These are phyloP conservation scores for Wickerhamomyces chaumierensis DNA, from an alignment of 805 yeast genomes.

Conservation along the genomic window DNA sequence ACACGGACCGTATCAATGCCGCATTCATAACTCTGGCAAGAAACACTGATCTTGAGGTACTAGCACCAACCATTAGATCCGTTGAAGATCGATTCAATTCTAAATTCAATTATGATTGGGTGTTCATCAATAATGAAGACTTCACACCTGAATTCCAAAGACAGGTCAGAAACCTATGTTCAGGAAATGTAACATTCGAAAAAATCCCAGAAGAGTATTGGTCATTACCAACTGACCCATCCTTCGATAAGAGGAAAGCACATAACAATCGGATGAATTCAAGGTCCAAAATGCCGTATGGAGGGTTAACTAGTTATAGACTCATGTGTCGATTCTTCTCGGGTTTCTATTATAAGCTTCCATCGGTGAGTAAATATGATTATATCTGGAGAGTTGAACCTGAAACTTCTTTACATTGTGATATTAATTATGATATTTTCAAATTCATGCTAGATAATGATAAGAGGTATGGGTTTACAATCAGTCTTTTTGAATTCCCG, in stretches of 20 bases:
- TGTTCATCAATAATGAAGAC: constrained; percentile 40
- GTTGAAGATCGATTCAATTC: constrained; percentile 73
- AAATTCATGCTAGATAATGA: constrained; percentile 49
- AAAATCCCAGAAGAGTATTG: constrained; percentile 33
- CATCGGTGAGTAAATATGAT: constrained; percentile 32
- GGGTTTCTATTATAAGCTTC: constrained; percentile 45
- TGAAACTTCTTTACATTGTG: constrained; percentile 42
- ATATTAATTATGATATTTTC: constrained; percentile 41
- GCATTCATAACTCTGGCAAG: constrained; percentile 39
- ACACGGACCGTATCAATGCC: constrained; percentile 37
- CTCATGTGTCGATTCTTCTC: constrained; percentile 70
- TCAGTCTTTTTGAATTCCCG: constrained; percentile 60
- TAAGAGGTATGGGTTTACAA: constrained; percentile 66
- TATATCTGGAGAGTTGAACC: constrained; percentile 58
- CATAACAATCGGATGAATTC: constrained; percentile 18
- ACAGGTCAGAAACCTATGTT: constrained; percentile 21
- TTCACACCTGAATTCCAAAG: constrained; percentile 29
- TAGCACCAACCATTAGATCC: constrained; percentile 52
- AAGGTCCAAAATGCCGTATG: constrained; percentile 29
- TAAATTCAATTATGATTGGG: constrained; percentile 74
- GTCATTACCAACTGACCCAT: constrained; percentile 29
- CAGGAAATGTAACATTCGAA: constrained; percentile 33
- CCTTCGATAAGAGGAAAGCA: constrained; percentile 27
- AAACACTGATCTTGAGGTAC: constrained; percentile 7
- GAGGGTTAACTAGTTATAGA: constrained; percentile 38